These are phyloP conservation scores for Apiospora rasikravindrae DNA, from an alignment of 2,329 filamentous ascomycete species.

Conservation along the genomic window DNA sequence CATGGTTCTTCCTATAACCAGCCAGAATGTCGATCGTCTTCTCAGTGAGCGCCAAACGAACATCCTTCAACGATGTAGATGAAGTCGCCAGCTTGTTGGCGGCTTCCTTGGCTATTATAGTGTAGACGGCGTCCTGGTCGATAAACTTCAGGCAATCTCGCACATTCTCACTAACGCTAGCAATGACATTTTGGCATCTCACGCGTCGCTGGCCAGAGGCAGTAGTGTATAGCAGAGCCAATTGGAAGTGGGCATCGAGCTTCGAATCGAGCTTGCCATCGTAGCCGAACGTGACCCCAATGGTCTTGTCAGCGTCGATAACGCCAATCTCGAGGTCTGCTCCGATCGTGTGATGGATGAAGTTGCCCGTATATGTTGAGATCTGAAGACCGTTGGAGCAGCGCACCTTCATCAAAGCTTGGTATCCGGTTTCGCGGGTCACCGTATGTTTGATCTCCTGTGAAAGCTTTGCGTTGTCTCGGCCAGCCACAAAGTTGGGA, in stretches of 20 bases:
- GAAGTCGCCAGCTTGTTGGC: slow-evolving; percentile 77
- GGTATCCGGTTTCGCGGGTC: slow-evolving; percentile 89
- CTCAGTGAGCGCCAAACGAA: slow-evolving; percentile 82
- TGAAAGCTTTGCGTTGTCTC: slow-evolving; percentile 83
- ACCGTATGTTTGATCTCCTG: slow-evolving; percentile 87
- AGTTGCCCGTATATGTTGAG: slow-evolving; percentile 93
- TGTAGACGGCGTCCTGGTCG: slow-evolving; percentile 91
- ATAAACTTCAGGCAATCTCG: slow-evolving; percentile 89
- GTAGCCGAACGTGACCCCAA: slow-evolving; percentile 90
- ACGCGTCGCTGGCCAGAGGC: slow-evolving; percentile 88
- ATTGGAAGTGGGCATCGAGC: slow-evolving; percentile 96
- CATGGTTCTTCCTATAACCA: slow-evolving; percentile 91
- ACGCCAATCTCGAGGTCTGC: slow-evolving; percentile 93
- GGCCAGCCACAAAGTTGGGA: slow-evolving; percentile 89
- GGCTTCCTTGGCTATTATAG: slow-evolving; percentile 90
- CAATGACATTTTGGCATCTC: slow-evolving; percentile 90
- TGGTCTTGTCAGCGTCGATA: slow-evolving; percentile 91
- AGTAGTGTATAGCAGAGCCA: slow-evolving; percentile 91
- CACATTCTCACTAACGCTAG: slow-evolving; percentile 85
- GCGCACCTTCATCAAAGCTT: slow-evolving; percentile 96
- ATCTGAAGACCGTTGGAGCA: slow-evolving; percentile 97
- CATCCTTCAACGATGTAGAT: slow-evolving; percentile 81
- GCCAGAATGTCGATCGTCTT: slow-evolving; percentile 92
- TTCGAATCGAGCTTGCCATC: slow-evolving; percentile 98
- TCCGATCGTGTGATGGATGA: slow-evolving; percentile 92